phyloP scores from a whole-genome alignment of 1,284 basidiomycete species.

The Cystobasidiaceae sp. region DNA sequence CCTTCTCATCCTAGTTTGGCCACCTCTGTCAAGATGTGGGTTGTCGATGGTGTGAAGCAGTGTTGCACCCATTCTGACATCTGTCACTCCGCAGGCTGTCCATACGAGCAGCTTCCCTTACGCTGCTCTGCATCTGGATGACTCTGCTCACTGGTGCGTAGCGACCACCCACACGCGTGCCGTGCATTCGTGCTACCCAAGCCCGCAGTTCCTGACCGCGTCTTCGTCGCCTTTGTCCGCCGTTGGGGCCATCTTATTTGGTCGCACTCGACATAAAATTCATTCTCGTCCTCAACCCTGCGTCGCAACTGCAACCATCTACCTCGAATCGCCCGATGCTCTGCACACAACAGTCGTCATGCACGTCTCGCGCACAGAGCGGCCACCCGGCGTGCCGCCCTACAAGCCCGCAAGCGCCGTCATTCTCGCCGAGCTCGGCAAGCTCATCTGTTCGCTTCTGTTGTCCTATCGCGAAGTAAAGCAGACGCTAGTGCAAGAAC shows the following conservation, averaged over 20 bases:
- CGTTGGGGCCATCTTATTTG: not conserved
- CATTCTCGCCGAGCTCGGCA: conserved; percentile 42
- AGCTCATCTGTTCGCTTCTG: conserved; percentile 40
- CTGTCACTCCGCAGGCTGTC: conserved; percentile 3
- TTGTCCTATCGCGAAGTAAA: conserved; percentile 35
- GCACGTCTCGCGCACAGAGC: conserved; percentile 25
- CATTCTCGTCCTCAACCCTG: not conserved
- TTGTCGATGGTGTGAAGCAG: no score
- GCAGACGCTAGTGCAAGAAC: not conserved
- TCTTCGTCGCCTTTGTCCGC: not conserved
- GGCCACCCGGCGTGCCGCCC: conserved; percentile 12
- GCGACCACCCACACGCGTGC: not conserved
- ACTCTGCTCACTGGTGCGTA: conserved; percentile 21
- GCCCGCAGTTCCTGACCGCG: no score
- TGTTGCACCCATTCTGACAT: not conserved
- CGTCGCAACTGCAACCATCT: no score
- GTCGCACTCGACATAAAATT: not conserved
- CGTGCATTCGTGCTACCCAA: no score
- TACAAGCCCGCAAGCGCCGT: conserved; percentile 43
- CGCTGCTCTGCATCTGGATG: conserved; percentile 22
- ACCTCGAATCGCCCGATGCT: no score
- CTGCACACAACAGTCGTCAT: conserved; percentile 17
- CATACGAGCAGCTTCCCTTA: conserved; percentile 22
- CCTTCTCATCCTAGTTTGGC: no score
- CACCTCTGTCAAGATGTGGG: no score